Conservation (phyloP, 2,329 filamentous ascomycete genomes). For the Sphaerulina musiva region DNA sequence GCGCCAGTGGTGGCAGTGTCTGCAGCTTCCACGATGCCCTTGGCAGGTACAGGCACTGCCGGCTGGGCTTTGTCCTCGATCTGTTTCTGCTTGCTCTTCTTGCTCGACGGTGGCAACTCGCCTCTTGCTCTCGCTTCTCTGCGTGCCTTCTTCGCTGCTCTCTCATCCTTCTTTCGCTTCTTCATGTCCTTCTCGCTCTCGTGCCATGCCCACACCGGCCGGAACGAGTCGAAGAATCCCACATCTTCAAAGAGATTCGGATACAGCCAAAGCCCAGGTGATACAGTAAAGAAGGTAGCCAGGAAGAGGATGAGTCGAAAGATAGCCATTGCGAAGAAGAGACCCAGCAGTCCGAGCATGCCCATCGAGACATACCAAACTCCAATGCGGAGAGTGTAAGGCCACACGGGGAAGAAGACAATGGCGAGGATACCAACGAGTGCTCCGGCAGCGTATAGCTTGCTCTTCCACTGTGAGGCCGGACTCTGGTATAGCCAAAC, state of each 20-base stretch:
- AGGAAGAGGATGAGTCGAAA: conserved; percentile 93
- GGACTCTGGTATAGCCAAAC: conserved; percentile 88
- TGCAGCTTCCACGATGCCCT: conserved; percentile 4
- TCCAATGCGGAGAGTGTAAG: conserved; percentile 78
- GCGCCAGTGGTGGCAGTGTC: conserved; percentile 23
- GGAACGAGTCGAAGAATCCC: conserved; percentile 95
- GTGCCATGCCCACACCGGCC: conserved; percentile 95
- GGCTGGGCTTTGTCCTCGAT: conserved; percentile 12
- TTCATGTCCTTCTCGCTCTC: conserved; percentile 41
- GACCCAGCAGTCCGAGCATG: conserved; percentile 76
- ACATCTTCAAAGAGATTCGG: conserved; percentile 98
- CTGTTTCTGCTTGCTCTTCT: conserved; percentile 18
- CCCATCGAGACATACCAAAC: conserved; percentile 98
- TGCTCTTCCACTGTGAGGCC: conserved; percentile 76
- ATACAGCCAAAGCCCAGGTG: conserved; percentile 95
- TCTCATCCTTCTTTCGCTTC: conserved; percentile 35
- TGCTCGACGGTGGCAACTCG: conserved; percentile 14
- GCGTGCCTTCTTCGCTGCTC: conserved; percentile 30
- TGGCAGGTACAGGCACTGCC: conserved; percentile 9
- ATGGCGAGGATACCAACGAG: conserved; percentile 77
- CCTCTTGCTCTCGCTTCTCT: conserved; percentile 28
- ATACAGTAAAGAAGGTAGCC: conserved; percentile 74
- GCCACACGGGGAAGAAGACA: conserved; percentile 95
- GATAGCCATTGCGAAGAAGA: conserved; percentile 97
- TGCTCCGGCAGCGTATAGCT: conserved; percentile 80